Evolutionary conservation across 805 yeast genomes (phyloP), one percentile per base, ranked within the genome.

Genomic region (Metschnikowia corniflorae): DNA sequence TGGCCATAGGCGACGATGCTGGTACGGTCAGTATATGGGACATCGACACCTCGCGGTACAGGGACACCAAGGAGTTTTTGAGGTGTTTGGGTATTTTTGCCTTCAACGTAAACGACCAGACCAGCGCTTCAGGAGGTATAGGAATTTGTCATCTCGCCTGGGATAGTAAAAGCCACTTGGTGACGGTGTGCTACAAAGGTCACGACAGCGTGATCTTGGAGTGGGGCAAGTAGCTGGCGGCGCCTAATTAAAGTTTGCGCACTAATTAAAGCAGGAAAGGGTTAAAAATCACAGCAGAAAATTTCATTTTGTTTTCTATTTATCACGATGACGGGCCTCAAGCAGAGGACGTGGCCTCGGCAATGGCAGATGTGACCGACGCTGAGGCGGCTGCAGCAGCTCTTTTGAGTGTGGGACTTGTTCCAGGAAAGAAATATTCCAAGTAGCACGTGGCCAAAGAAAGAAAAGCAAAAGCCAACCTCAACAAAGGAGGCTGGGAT

Each of bases 1-100:
- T 80, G 18, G 87, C 80, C 1, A 63, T 82, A 2, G 94, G 86
- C 1, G 85, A 81, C 26, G 73, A 76, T 37, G 76, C 75, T 26
- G 88, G 91, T 0, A 65, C 65, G 17, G 65, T 83, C 3, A 57
- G 72, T 8, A 51, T 83, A 0, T 80, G 81, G 73, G 71, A 72
- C 40, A 48, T 75, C 1, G 40, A 49, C 9, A 26, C 40, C 12
- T 35, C 46, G 21, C 29, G 37, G 21, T 43, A 42, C 15, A 38
- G 39, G 13, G 31, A 43, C 26, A 24, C 39, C 7, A 39, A 19
- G 10, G 51, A 47, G 8, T 26, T 42, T 7, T 41, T 63, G 35
- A 46, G 50, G 29, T 62, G 68, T 40, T 35, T 60, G 29, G 68
- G 57, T 8, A 33, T 50, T 7, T 40, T 41, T 4, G 39, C 34